These are phyloP conservation scores for Adiantum capillusveneris DNA, from an alignment of 75 land plant species.

Conservation along the genomic window DNA sequence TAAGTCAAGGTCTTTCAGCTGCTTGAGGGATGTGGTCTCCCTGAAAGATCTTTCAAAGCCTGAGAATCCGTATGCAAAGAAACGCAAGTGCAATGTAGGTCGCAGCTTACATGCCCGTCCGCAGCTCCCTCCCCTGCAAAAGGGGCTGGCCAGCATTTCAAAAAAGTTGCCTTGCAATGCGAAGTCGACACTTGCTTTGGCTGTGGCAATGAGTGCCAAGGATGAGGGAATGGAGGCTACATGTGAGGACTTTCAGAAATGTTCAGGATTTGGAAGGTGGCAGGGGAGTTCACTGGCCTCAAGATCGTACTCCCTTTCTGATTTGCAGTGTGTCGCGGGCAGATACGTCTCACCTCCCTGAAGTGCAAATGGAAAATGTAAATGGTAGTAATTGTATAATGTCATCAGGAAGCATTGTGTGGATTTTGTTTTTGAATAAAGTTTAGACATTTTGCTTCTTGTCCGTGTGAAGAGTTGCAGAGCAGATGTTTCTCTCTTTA, in stretches of 20 bases:
- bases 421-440: too few relatives aligned
- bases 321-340: slow-evolving; percentile 26
- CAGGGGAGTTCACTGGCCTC: slow-evolving; percentile 14
- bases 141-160: slow-evolving; percentile 25
- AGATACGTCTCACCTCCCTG: too few relatives aligned
- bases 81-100: slow-evolving; percentile 24
- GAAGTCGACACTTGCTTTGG: slow-evolving; percentile 30
- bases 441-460: too few relatives aligned
- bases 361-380: too few relatives aligned
- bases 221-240: slow-evolving; percentile 13
- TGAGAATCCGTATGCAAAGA: slow-evolving; percentile 52
- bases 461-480: too few relatives aligned
- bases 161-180: slow-evolving; percentile 24
- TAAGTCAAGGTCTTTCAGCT: slow-evolving; percentile 51
- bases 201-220: slow-evolving; percentile 22
- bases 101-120: slow-evolving; percentile 1
- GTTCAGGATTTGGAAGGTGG: too few relatives aligned
- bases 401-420: too few relatives aligned
- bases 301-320: slow-evolving; percentile 32
- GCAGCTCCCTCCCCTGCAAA: slow-evolving; percentile 23
- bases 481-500: too few relatives aligned
- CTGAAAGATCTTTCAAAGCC: slow-evolving; percentile 46
- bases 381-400: too few relatives aligned
- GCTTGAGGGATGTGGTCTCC: slow-evolving; percentile 34
- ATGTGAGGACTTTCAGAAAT: slow-evolving; percentile 4